Conservation (phyloP, 2,329 filamentous ascomycete genomes). For the Scedosporium apiospermum region DNA sequence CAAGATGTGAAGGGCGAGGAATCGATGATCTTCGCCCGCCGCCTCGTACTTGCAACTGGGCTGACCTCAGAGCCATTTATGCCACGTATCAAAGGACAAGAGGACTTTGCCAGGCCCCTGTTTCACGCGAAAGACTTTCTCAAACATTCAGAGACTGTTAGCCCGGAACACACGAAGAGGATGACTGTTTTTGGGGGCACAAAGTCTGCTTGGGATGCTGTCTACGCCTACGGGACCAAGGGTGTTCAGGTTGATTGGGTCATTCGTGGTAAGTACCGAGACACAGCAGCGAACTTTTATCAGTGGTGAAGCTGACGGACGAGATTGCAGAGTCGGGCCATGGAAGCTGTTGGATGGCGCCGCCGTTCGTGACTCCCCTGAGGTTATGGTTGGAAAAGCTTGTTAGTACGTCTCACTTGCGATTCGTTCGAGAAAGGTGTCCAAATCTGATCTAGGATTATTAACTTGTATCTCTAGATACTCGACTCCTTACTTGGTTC, state of each 20-base stretch:
- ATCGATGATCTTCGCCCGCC: conserved; percentile 18
- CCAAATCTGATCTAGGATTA: neutral
- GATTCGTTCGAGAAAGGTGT: neutral
- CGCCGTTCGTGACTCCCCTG: conserved; percentile 51
- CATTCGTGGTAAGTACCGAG: conserved; percentile 26
- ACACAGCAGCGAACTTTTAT: neutral
- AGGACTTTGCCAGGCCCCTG: conserved; percentile 25
- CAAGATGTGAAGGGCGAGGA: conserved; percentile 44
- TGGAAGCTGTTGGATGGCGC: conserved; percentile 45
- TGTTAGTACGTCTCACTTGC: conserved; percentile 26
- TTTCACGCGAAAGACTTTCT: conserved; percentile 36
- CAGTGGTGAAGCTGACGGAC: neutral
- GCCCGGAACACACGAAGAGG: conserved; percentile 20
- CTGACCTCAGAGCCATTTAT: conserved; percentile 34
- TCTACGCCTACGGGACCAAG: conserved; percentile 41
- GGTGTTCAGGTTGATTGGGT: conserved; percentile 41
- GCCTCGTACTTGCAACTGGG: conserved; percentile 41
- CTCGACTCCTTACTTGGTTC: conserved; percentile 63
- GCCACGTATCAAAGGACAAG: conserved; percentile 25
- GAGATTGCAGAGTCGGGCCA: conserved; percentile 24
- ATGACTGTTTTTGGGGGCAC: conserved; percentile 42
- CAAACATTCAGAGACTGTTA: conserved; percentile 16
- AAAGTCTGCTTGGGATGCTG: conserved; percentile 49
- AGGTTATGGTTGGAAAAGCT: conserved; percentile 61
- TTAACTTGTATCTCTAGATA: conserved; percentile 25